phyloP scores from a whole-genome alignment of 148 eudicot species.

The Dysphania ambrosioides region DNA sequence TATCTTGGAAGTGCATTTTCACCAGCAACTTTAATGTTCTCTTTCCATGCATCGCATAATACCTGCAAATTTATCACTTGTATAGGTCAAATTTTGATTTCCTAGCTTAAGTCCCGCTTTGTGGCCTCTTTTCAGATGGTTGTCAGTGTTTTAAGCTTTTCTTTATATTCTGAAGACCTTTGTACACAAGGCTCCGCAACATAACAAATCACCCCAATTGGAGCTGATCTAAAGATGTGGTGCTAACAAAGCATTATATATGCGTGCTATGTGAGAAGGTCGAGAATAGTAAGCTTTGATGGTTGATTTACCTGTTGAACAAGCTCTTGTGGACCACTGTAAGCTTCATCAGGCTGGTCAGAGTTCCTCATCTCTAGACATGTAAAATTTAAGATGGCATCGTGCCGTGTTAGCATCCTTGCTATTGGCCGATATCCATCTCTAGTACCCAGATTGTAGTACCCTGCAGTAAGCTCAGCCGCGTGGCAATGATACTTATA shows the following conservation, averaged over 20 bases:
- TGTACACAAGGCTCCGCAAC: too few relatives aligned
- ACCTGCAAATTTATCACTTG: conserved; percentile 36
- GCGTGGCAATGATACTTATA: conserved; percentile 77
- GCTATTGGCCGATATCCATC: conserved; percentile 91
- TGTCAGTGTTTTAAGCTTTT: too few relatives aligned
- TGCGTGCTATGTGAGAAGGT: too few relatives aligned
- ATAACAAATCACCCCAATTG: not conserved
- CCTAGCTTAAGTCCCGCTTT: not conserved
- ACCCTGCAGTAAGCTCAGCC: conserved; percentile 91
- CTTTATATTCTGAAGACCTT: too few relatives aligned
- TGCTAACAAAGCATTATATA: too few relatives aligned
- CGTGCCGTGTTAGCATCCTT: conserved; percentile 67
- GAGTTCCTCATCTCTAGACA: conserved; percentile 85
- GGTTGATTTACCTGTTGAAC: conserved; percentile 57
- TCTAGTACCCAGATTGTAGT: conserved; percentile 63
- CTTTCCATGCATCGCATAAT: conserved; percentile 58
- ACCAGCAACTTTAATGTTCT: conserved; percentile 55
- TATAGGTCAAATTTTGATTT: not conserved
- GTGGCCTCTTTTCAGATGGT: too few relatives aligned
- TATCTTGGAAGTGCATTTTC: conserved; percentile 82
- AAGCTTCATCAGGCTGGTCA: conserved; percentile 77
- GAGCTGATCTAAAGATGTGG: too few relatives aligned
- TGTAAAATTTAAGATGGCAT: conserved; percentile 73
- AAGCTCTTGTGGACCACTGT: conserved; percentile 65
- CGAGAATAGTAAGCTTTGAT: not conserved